A percentile compares a stretch with the other conserved stretches of the same genome.
phyloP scores from a whole-genome alignment of 2,329 filamentous ascomycete species.

The Phyllosticta citribraziliensis region DNA sequence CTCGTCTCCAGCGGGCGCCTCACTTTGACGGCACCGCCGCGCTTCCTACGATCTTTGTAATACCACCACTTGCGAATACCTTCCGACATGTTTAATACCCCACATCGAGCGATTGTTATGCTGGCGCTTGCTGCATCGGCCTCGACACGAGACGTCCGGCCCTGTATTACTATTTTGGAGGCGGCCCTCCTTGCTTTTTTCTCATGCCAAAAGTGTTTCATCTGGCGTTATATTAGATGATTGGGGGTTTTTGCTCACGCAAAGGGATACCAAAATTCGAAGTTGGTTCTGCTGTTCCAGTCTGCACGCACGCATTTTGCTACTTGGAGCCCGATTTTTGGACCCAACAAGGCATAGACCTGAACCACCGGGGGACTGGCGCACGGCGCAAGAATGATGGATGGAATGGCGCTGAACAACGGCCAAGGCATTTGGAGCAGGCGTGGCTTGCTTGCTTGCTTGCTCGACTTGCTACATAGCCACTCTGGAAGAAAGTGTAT shows the following conservation, averaged over 20 bases:
- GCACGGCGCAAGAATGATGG: neutral
- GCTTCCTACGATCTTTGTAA: slow-evolving; percentile 12
- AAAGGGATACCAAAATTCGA: slow-evolving; percentile 29
- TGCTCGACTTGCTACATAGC: neutral
- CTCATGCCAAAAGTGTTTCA: slow-evolving; percentile 11
- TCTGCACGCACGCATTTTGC: neutral
- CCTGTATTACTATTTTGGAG: slow-evolving; percentile 19
- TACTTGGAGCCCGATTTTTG: neutral
- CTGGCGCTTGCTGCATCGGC: slow-evolving; percentile 11
- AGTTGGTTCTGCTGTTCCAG: slow-evolving; percentile 3
- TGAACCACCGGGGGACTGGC: neutral
- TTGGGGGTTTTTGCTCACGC: slow-evolving; percentile 25
- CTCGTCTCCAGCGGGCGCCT: neutral
- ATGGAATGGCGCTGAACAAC: neutral
- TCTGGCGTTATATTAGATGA: slow-evolving; percentile 29
- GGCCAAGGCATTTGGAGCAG: neutral
- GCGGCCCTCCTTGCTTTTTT: slow-evolving; percentile 17
- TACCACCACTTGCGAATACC: slow-evolving; percentile 11
- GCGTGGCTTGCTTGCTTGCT: neutral
- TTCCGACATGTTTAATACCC: slow-evolving; percentile 26
- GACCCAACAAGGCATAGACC: neutral
- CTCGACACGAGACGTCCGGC: neutral
- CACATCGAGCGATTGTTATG: slow-evolving; percentile 19
- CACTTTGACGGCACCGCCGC: slow-evolving; percentile 2
- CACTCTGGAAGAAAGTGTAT: slow-evolving; percentile 1